Evolutionary conservation across 2,329 filamentous ascomycete genomes (phyloP).

Genomic region (Rutstroemia sp.): DNA sequence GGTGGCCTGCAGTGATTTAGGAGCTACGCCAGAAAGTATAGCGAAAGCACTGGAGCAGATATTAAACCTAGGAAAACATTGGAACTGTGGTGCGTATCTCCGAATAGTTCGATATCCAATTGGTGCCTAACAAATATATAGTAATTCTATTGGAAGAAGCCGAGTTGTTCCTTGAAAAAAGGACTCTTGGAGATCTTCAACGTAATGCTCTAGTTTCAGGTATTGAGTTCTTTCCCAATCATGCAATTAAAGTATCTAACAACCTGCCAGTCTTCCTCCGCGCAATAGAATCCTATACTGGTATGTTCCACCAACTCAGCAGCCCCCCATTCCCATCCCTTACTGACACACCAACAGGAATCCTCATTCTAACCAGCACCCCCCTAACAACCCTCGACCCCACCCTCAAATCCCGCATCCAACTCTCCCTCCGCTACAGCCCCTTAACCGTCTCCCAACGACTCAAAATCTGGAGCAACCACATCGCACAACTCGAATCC

Average conservation of each 20-base stretch:
- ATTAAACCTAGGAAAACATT: constrained; percentile 1
- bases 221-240: not conserved
- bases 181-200: not conserved
- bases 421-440: constrained; percentile 27
- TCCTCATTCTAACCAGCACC: constrained; percentile 36
- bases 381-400: constrained; percentile 32
- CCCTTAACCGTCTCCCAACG: constrained; percentile 5
- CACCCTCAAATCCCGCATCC: constrained; percentile 31
- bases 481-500: constrained; percentile 34
- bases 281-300: constrained; percentile 33
- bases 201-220: constrained; percentile 6
- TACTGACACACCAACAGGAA: constrained; percentile 22
- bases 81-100: constrained; percentile 2
- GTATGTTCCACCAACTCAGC: not conserved
- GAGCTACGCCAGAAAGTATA: not conserved
- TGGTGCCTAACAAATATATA: not conserved
- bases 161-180: constrained; percentile 6
- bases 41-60: constrained; percentile 1
- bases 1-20: constrained; percentile 2
- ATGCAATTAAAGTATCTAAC: not conserved
- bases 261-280: constrained; percentile 28
- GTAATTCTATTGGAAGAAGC: constrained; percentile 6
- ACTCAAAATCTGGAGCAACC: constrained; percentile 9
- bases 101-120: not conserved
- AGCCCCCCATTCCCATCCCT: not conserved